phyloP scores from a whole-genome alignment of 164 flowering plant genomes.

The Liriodendron chinense region DNA sequence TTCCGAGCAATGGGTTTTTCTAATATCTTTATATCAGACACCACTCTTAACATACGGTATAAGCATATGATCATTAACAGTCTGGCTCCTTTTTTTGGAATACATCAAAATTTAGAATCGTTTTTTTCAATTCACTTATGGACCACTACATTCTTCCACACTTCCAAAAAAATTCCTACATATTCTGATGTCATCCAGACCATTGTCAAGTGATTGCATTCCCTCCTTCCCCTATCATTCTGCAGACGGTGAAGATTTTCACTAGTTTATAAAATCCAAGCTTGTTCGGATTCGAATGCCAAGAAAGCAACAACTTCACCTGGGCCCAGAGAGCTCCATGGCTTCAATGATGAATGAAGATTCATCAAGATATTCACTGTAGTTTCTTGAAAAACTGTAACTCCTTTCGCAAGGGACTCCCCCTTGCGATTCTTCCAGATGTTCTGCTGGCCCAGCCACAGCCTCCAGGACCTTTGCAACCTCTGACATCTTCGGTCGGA shows the following conservation, averaged over 20 bases:
- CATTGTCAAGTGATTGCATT: too few species aligned
- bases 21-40: too few species aligned
- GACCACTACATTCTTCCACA: too few species aligned
- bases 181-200: too few species aligned
- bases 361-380: conserved; percentile 48
- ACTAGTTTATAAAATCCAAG: neutral
- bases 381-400: conserved; percentile 52
- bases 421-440: conserved; percentile 40
- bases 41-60: too few species aligned
- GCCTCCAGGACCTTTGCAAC: conserved; percentile 67
- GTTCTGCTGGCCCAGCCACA: conserved; percentile 33
- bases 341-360: conserved; percentile 81
- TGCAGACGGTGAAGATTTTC: neutral
- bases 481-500: conserved; percentile 87
- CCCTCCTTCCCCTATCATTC: too few species aligned
- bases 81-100: too few species aligned
- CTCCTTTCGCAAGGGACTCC: conserved; percentile 31
- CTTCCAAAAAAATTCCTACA: too few species aligned
- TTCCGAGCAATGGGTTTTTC: too few species aligned
- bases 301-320: conserved; percentile 32
- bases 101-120: too few species aligned
- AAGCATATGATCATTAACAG: too few species aligned
- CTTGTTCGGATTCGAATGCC: neutral
- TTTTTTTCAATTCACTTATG: too few species aligned
- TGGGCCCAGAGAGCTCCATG: conserved; percentile 95